These are phyloP conservation scores for Filobasidium wieringae DNA, from an alignment of 768 basidiomycete genomes.

Conservation along the genomic window DNA sequence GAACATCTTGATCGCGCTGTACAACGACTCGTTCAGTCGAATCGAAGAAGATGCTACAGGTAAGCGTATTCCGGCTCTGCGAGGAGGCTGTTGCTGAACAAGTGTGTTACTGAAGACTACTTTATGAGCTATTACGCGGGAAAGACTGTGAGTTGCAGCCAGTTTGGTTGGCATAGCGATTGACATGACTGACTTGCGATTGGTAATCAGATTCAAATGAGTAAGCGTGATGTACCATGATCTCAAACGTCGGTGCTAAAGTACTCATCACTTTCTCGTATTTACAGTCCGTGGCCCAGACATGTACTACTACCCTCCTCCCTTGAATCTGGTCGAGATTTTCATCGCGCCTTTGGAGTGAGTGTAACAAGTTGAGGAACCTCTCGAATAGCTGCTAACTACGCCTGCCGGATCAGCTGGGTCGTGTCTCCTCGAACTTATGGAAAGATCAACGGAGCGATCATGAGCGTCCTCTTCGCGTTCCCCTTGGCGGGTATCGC, in stretches of 20 bases:
- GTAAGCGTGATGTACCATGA: constrained; percentile 29
- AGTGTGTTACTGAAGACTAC: constrained; percentile 67
- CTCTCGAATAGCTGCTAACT: background rate
- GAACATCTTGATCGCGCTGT: constrained; percentile 90
- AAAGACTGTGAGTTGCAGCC: constrained; percentile 63
- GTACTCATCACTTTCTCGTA: background rate
- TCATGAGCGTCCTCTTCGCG: constrained; percentile 74
- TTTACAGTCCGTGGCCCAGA: constrained; percentile 34
- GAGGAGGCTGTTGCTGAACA: constrained; percentile 12
- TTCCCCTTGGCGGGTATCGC: constrained; percentile 64
- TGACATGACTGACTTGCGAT: background rate
- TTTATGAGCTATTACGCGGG: constrained; percentile 80
- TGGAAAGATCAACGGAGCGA: constrained; percentile 62
- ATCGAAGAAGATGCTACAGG: background rate
- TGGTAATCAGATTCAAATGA: constrained; percentile 11
- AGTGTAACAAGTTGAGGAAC: constrained; percentile 30
- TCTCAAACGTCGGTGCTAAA: background rate
- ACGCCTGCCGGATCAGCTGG: constrained; percentile 32
- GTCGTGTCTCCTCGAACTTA: constrained; percentile 49
- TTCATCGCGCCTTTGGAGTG: constrained; percentile 78
- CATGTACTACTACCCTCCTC: constrained; percentile 59
- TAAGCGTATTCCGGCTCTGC: background rate
- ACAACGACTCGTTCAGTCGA: constrained; percentile 43
- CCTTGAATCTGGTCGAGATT: constrained; percentile 78
- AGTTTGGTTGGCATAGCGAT: background rate